A percentile compares a stretch with the other conserved stretches of the same genome.
Evolutionary conservation across 768 basidiomycete species (phyloP).

Genomic region (Sporobolomyces phaffii): DNA sequence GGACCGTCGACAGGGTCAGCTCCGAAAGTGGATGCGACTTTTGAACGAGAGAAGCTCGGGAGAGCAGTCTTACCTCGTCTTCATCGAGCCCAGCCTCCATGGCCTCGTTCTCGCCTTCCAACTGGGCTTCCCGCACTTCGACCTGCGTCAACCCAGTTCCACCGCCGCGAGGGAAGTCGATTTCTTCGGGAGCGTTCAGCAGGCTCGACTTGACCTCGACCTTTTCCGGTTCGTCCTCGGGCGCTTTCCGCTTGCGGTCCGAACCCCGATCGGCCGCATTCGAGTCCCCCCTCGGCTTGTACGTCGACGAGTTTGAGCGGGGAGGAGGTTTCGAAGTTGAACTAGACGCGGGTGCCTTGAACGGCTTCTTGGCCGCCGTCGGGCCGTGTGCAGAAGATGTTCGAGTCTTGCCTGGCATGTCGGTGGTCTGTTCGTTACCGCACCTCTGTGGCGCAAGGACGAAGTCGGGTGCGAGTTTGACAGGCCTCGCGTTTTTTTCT

Average conservation of each 20-base stretch:
- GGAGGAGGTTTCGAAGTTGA: constrained; percentile 13
- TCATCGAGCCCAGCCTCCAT: constrained; percentile 54
- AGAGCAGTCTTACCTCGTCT: constrained; percentile 45
- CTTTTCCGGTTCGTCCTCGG: constrained; percentile 31
- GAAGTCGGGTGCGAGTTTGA: too few species aligned
- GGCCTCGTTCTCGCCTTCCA: constrained; percentile 78
- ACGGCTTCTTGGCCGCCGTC: constrained; percentile 18
- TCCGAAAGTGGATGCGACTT: too few species aligned
- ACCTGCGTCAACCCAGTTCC: constrained; percentile 80
- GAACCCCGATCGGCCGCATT: background rate
- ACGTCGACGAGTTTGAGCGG: background rate
- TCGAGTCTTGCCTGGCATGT: constrained; percentile 33
- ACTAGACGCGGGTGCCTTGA: constrained; percentile 17
- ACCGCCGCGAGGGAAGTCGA: constrained; percentile 80
- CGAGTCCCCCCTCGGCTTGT: background rate
- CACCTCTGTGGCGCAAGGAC: too few species aligned
- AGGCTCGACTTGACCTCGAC: constrained; percentile 8
- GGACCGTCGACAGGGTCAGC: background rate
- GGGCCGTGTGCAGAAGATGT: constrained; percentile 32
- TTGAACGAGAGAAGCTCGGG: too few species aligned
- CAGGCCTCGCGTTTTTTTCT: too few species aligned
- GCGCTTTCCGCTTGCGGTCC: constrained; percentile 19
- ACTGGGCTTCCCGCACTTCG: constrained; percentile 76
- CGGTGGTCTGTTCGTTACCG: too few species aligned
- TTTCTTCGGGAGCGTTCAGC: constrained; percentile 37